Evolutionary conservation across 352 stramenopile species (phyloP), one percentile per base, ranked within the genome.

Genomic region (Phytopythium chamaehyphon): DNA sequence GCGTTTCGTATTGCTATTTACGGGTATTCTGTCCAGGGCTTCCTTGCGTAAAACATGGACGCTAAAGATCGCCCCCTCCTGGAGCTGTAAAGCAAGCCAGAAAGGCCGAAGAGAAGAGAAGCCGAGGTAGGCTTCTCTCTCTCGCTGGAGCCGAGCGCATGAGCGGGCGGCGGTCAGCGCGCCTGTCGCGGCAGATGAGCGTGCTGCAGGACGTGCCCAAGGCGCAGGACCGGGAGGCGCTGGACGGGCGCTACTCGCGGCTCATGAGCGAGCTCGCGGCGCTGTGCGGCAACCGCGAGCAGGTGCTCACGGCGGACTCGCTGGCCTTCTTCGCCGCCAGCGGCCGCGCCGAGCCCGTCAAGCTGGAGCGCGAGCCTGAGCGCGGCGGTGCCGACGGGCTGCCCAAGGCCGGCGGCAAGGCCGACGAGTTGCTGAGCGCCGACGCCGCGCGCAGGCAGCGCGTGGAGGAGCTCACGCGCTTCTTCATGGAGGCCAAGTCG

Each of bases 401-500:
- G 18, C 60, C 63, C 18, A 88, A 83, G 49, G 47, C 61, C 12
- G 59, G 53, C 12, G 45, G 61, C 22, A 86, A 88, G 50, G 62
- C 83, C 45, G 71, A 90, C 44, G 78, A 91, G 18, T 54, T 88
- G 35, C 63, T 93, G 43, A 86, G 69, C 51, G 82, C 83, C 6
- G 85, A 95, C 51, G 76, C 83, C 3, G 83, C 81, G 31, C 71
- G 85, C 4, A 66, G 82, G 16, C 83, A 93, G 59, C 81, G 83
- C 35, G 85, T 95, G 6, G 85, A 95, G 60, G 85, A 95, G 51
- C 68, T 95, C 31, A 93, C 85, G 44, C 68, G 85, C 1, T 95
- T 95, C 61, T 95, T 95, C 51, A 93, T 95, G 83, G 85, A 95
- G 53, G 81, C 83, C 51, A 95, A 93, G 54, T 93, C 83, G 21